Evolutionary conservation across 148 eudicot genomes (phyloP), one percentile per base, ranked within the genome.

Genomic region (Rhododendron kiyosumense): DNA sequence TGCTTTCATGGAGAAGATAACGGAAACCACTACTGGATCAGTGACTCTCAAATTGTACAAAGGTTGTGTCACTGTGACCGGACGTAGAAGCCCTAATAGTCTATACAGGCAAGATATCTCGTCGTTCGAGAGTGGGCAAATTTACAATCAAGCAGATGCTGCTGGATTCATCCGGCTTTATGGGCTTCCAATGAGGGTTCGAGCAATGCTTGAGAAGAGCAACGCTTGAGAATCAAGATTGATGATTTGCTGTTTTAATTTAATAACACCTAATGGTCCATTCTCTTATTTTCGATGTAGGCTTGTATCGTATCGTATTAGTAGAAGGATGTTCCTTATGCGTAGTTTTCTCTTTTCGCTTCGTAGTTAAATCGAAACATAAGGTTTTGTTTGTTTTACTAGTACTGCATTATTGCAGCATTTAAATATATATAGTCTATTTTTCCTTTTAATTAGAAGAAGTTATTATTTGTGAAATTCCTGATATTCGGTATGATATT

Each of bases 171-270:
- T 93, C 24, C 86, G 90, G 89, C 94, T 96, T 10, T 94, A 92
- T 85, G 96, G 98, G 32, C 89, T 96, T 79, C 95, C 96, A 0
- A 93, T 88, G 83, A 89, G 94, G 86, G 96, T 94, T 48, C 88
- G 98, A 24, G 98, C 98, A 30, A 96, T 96, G 98, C 94, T 94
- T 73, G 93, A 93, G 87, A 93, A 86, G 98, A 24, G 98, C 98
- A 30, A 94, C 94, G 98, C 94, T 94, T 73, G 93, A 93, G 86
- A 93, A 87, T 18, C 32, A 9, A 81, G n/a, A 32, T 32, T 26
- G 61, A 49, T 48, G 30, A 45, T 24, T 78, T 45, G 38, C 76
- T 3, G 20, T 71, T 69, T 74, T 30, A 73, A 32, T 5, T 73
- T 32, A 73, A 12, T 73, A 32, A 30, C 41, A 13, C 77, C 41